Base-by-base conservation (phyloP, 2,329 filamentous ascomycete genomes). In the Hypoxylon sp. region DNA sequence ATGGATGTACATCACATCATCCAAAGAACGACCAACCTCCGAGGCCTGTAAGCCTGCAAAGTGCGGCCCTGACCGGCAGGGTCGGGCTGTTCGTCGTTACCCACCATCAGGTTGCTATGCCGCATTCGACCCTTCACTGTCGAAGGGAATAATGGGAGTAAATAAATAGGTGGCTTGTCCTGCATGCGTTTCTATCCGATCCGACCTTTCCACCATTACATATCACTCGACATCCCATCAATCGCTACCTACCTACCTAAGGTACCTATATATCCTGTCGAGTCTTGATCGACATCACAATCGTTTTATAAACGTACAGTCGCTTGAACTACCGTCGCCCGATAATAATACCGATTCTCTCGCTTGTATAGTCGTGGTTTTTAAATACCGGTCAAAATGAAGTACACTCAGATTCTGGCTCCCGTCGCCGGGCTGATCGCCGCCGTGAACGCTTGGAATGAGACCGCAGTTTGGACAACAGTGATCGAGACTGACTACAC, bases 401-500 rank as follows among this genome's bases (percentile, higher is more conserved):
- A 73, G 70, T 69, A 76, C 65, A 65, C 71, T 61, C 73, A 76
- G 62, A 50, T 75, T 26, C 62, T 79, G 19, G 70, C 72, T 47
- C 72, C 76, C 59, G 62, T 70, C 41, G 75, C 68, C 41, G 76
- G 74, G 54, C 71, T 79, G 58, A 62, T 76, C 47, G 68, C 73
- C 50, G 64, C 68, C 17, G 75, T 69, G 26, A 67, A 72, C 32
- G 75, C 75, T 54, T 70, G 66, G 66, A 70, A 57, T 30, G 48
- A 69, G 56, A 69, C 57, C 56, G 73, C 69, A 8, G 69, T 68
- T 56, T 75, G 71, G 64, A 79, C 78, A 22, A 80, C 79, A n/a
- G 73, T 79, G 54, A 67, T 77, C 55, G 73, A 75, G 50, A 77
- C 76, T 10, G 71, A 74, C 59, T 80, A 77, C 69, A 77, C 78